These are phyloP conservation scores for Verticillium albo-atrum DNA, from an alignment of 2,329 filamentous ascomycete species.

Conservation along the genomic window DNA sequence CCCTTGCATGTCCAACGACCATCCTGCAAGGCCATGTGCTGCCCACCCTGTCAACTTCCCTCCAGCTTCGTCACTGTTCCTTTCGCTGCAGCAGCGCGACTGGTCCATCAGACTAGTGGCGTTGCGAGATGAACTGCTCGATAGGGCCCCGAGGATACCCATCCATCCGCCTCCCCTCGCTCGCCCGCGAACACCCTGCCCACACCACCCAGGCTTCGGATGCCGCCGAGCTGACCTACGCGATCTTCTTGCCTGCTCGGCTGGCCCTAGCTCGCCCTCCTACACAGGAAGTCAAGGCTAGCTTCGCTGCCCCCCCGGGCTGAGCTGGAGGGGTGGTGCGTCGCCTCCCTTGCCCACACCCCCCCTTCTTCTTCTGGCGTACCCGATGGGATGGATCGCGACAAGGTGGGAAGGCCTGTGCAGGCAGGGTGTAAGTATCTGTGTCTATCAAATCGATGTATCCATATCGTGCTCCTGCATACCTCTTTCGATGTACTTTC, in stretches of 20 bases:
- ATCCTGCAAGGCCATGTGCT: background rate
- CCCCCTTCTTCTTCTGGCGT: background rate
- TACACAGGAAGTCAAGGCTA: background rate
- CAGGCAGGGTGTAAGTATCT: background rate
- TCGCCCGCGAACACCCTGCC: background rate
- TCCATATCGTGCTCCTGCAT: background rate
- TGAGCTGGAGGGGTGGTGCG: background rate
- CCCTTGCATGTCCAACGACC: conserved; percentile 1
- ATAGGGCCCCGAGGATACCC: background rate
- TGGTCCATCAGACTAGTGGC: background rate
- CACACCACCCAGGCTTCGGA: no score
- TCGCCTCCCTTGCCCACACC: conserved; percentile 1
- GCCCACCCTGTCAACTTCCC: background rate
- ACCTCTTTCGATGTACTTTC: background rate
- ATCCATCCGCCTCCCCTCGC: no score
- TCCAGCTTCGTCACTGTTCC: background rate
- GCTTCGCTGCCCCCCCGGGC: background rate
- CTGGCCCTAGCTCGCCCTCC: background rate
- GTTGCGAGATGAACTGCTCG: background rate
- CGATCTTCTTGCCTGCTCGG: no score
- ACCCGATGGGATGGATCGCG: background rate
- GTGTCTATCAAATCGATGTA: background rate
- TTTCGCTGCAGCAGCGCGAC: background rate
- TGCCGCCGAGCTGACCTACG: background rate
- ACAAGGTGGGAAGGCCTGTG: background rate